Percentiles rank a stretch among this genome's conserved stretches.
phyloP scores from a whole-genome alignment of 805 yeast genomes.

The Barnettozyma pratensis region DNA sequence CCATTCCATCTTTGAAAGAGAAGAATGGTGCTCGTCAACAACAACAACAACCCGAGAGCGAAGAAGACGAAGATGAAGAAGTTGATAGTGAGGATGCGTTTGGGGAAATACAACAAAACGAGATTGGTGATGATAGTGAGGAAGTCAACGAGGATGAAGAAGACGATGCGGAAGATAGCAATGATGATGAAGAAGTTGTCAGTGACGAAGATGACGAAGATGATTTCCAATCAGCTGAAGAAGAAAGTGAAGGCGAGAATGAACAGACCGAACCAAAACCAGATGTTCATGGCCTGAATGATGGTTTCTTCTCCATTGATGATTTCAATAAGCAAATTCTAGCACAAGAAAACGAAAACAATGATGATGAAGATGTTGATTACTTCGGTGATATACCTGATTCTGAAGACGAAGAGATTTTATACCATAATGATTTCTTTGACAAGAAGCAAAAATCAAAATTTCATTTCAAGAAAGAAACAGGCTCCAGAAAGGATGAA shows the following conservation, averaged over 20 bases:
- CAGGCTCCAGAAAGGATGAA: no score
- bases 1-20: conserved; percentile 46
- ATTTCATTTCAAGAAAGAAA: no score
- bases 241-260: conserved; percentile 30
- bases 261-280: conserved; percentile 34
- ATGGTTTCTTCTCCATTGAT: conserved; percentile 79
- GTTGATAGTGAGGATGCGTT: conserved; percentile 19
- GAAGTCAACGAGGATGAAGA: conserved; percentile 14
- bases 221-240: no score
- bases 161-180: conserved; percentile 15
- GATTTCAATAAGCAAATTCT: conserved; percentile 75
- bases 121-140: conserved; percentile 5
- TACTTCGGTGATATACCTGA: conserved; percentile 47
- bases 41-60: neutral
- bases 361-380: conserved; percentile 44
- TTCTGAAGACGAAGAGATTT: conserved; percentile 41
- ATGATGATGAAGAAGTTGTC: conserved; percentile 21
- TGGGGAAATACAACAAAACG: conserved; percentile 18
- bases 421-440: conserved; percentile 50
- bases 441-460: conserved; percentile 27
- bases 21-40: conserved; percentile 9
- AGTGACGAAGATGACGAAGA: conserved; percentile 20
- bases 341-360: conserved; percentile 45
- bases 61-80: conserved; percentile 1
- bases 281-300: conserved; percentile 68